phyloP scores from a whole-genome alignment of 768 basidiomycete species.

The Termitomyces sp. region DNA sequence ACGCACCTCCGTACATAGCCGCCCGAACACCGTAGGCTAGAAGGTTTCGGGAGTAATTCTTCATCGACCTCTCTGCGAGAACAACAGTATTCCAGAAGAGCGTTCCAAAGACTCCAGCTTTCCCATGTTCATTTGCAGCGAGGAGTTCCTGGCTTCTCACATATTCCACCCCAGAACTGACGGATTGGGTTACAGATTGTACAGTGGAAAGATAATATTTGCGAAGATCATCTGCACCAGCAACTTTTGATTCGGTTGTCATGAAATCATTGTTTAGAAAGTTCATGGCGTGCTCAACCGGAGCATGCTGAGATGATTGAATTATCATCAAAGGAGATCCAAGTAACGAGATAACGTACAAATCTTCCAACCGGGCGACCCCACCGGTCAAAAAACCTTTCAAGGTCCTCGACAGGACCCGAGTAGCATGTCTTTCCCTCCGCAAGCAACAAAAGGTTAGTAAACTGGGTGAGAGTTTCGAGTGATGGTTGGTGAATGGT shows the following conservation, averaged over 20 bases:
- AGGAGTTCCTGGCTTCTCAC: background rate
- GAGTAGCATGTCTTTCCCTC: constrained; percentile 40
- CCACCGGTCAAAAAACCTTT: constrained; percentile 33
- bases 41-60: constrained; percentile 49
- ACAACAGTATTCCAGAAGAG: constrained; percentile 38
- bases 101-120: constrained; percentile 22
- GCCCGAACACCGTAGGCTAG: constrained; percentile 52
- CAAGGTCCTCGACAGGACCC: constrained; percentile 37
- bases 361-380: constrained; percentile 30
- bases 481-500: constrained; percentile 67
- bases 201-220: constrained; percentile 26
- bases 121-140: constrained; percentile 15
- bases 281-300: constrained; percentile 56
- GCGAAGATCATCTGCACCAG: constrained; percentile 23
- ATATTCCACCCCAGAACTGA: background rate
- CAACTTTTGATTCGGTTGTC: constrained; percentile 11
- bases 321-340: background rate
- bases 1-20: constrained; percentile 47
- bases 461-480: constrained; percentile 56
- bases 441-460: constrained; percentile 51
- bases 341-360: constrained; percentile 15
- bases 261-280: constrained; percentile 46
- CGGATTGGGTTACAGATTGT: background rate
- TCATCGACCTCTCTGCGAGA: constrained; percentile 37
- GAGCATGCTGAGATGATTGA: constrained; percentile 35